A percentile compares a stretch with the other conserved stretches of the same genome.
Evolutionary conservation across 352 stramenopile genomes (phyloP).

Genomic region (Saprolegnia parasitica): DNA sequence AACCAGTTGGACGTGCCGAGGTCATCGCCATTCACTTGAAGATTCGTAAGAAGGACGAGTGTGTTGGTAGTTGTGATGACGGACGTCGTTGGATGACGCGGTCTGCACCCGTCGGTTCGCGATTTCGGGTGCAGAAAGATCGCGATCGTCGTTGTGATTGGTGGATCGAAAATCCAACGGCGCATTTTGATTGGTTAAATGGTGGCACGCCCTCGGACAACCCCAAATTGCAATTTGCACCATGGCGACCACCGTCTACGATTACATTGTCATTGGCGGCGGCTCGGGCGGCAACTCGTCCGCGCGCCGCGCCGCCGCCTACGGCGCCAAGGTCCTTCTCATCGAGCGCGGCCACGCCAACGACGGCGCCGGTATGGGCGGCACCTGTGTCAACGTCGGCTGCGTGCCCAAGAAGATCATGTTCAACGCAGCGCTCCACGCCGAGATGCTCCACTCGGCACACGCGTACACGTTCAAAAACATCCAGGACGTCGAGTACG

Average conservation of each 20-base stretch:
- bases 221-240: not conserved
- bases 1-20: no score
- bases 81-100: not conserved
- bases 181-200: no score
- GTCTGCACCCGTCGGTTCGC: no score
- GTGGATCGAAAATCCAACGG: slow-evolving; percentile 65
- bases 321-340: slow-evolving; percentile 94
- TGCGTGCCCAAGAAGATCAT: slow-evolving; percentile 99
- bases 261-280: slow-evolving; percentile 90
- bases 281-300: slow-evolving; percentile 90
- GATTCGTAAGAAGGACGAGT: no score
- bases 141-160: slow-evolving; percentile 80
- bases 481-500: slow-evolving; percentile 37
- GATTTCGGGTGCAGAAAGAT: no score
- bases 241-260: slow-evolving; percentile 39
- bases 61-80: no score
- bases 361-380: slow-evolving; percentile 75
- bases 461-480: slow-evolving; percentile 68
- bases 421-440: slow-evolving; percentile 87
- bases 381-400: slow-evolving; percentile 98
- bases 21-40: no score
- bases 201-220: no score
- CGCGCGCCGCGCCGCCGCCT: slow-evolving; percentile 85
- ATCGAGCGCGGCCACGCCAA: slow-evolving; percentile 79
- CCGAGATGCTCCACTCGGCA: slow-evolving; percentile 64